Evolutionary conservation across 768 basidiomycete genomes (phyloP).

Genomic region (Tulasnella sp.): DNA sequence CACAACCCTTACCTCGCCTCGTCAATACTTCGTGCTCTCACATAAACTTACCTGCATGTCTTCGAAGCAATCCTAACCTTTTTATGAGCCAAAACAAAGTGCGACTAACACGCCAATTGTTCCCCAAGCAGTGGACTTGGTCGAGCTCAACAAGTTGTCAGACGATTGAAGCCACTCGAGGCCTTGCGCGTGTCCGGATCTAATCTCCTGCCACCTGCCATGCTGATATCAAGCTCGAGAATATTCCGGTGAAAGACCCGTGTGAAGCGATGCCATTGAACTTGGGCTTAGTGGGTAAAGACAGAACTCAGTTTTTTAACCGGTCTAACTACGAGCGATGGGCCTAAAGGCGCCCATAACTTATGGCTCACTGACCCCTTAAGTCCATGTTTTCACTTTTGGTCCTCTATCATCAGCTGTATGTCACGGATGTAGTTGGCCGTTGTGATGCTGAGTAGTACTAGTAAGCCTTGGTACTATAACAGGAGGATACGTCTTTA

Average conservation of each 20-base stretch:
- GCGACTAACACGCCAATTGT: too few relatives aligned
- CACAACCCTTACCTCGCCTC: background rate
- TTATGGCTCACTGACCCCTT: background rate
- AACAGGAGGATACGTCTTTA: too few relatives aligned
- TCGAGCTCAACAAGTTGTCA: background rate
- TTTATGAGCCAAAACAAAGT: too few relatives aligned
- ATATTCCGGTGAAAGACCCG: background rate
- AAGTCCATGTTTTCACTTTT: background rate
- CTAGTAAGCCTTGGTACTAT: too few relatives aligned
- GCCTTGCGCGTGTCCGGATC: background rate
- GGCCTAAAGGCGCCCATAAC: background rate
- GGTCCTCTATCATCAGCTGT: background rate
- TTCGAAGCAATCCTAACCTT: too few relatives aligned
- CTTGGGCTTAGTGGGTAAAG: background rate
- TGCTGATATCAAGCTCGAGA: background rate
- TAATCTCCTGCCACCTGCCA: background rate
- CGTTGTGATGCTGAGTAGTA: too few relatives aligned
- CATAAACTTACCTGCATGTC: background rate
- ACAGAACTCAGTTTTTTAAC: background rate
- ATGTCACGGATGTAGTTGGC: too few relatives aligned
- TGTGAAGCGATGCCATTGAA: background rate
- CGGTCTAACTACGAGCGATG: background rate
- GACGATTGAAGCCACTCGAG: background rate
- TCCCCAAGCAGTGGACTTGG: too few relatives aligned
- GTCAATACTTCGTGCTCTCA: background rate